These are phyloP conservation scores for Lathyrus aphaca DNA, from an alignment of 306 rosid species.

Conservation along the genomic window DNA sequence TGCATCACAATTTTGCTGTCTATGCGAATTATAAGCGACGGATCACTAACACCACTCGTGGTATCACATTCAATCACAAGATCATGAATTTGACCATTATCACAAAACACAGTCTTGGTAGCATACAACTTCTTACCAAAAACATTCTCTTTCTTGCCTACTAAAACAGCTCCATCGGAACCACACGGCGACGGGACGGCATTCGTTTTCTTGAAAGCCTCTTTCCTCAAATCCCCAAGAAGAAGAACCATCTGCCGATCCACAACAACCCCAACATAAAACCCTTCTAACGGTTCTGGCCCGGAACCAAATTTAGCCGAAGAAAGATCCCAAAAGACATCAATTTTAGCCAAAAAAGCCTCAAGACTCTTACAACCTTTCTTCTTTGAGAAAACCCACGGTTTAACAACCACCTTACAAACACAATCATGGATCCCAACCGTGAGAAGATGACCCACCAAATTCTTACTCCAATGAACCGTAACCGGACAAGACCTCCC, in stretches of 20 bases:
- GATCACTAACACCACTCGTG: conserved; percentile 57
- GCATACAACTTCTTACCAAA: conserved; percentile 74
- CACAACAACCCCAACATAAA: conserved; percentile 71
- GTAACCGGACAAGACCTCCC: conserved; percentile 76
- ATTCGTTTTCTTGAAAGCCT: conserved; percentile 87
- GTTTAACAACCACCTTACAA: conserved; percentile 93
- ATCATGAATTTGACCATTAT: conserved; percentile 80
- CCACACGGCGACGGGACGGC: conserved; percentile 55
- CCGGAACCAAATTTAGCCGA: conserved; percentile 86
- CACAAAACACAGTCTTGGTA: conserved; percentile 78
- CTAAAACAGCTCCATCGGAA: conserved; percentile 50
- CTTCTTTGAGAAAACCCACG: conserved; percentile 92
- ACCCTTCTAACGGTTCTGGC: conserved; percentile 83
- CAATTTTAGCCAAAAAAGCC: conserved; percentile 71
- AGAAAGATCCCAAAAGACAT: conserved; percentile 91
- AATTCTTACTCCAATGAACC: conserved; percentile 78
- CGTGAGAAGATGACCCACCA: conserved; percentile 92
- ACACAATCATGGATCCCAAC: conserved; percentile 87
- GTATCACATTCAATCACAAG: conserved; percentile 90
- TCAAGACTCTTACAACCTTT: conserved; percentile 87
- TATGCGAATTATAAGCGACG: conserved; percentile 67
- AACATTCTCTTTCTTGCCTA: conserved; percentile 85
- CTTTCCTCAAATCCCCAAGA: conserved; percentile 90
- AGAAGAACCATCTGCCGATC: conserved; percentile 86
- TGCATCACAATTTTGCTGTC: conserved; percentile 86